Evolutionary conservation across 192 early-diverging fungal species (phyloP), one percentile per base, ranked within the genome.

Genomic region (Spizellomyces punctatus): DNA sequence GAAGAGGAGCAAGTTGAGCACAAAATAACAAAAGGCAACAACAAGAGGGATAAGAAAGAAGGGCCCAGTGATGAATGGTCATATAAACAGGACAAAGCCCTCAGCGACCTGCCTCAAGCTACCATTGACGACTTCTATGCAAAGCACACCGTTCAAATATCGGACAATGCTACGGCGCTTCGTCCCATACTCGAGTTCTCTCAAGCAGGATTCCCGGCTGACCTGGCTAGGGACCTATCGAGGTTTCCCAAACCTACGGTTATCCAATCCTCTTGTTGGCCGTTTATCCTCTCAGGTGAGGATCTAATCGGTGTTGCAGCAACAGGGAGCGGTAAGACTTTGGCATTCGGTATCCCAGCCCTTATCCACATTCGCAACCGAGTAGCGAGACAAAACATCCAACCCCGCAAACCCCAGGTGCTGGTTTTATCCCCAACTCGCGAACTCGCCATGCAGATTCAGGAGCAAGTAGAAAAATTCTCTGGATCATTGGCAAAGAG

Each of bases 251-350:
- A 89, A 45, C 97, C 97, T 10, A 97, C 95, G 5, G 90, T 93
- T 10, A 97, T 99, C 66, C 97, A 99, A 82, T 91, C 94, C 10
- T 88, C 88, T 8, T 93, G 92, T 74, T 99, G 97, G 97, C 94
- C 95, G 14, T 88, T 93, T 50, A 78, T 93, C 69, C 83, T 95
- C 36, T 84, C 85, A 58, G 86, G 88, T 27, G 89, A 91, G 63
- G 95, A 99, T 81, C 79, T 94, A 12, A 85, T 98, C 49, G 97
- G 97, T 58, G 96, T 98, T 83, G 96, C 78, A 9, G 72, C 69
- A 10, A 78, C 81, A 7, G 78, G 80, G 14, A 56, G 49, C 45
- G 79, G 76, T 19, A 83, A 84, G 58, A 81, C 75, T n/a, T 42
- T 78, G 9, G 76, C 75, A 4, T 78, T 85, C 48, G 93, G 89